Evolutionary conservation across 176 grass and related monocot genomes (phyloP).

Genomic region (Paspalum notatum): DNA sequence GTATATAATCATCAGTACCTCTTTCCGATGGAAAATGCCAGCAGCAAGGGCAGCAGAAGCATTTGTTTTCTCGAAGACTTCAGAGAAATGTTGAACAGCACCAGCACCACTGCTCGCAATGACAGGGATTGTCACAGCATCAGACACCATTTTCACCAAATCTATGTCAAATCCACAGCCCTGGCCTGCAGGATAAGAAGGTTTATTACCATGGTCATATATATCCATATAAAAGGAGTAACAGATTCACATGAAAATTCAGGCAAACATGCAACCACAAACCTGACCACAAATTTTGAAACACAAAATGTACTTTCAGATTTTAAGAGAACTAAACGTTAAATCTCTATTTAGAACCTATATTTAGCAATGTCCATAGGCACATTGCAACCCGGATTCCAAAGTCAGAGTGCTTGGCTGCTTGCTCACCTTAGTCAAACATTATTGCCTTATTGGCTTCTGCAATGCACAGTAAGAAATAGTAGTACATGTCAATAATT

Average conservation of each 20-base stretch:
- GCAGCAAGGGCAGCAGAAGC: constrained; percentile 96
- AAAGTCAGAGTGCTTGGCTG: neutral
- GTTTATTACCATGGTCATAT: constrained; percentile 19
- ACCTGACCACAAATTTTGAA: neutral
- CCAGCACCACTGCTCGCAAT: constrained; percentile 96
- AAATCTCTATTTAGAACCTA: neutral
- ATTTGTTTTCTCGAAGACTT: constrained; percentile 90
- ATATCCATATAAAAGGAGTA: neutral
- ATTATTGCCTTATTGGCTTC: neutral
- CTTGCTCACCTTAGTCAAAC: neutral
- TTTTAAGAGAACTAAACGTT: constrained; percentile 31
- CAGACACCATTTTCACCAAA: constrained; percentile 88
- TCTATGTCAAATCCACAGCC: constrained; percentile 92
- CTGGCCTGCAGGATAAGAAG: constrained; percentile 71
- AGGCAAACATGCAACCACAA: neutral
- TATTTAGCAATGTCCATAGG: neutral
- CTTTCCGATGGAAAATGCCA: constrained; percentile 95
- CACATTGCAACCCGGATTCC: neutral
- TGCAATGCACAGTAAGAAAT: neutral
- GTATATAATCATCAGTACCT: constrained; percentile 55
- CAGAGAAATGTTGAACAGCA: constrained; percentile 70
- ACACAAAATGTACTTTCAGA: neutral
- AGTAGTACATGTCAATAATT: neutral
- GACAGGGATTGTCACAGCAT: constrained; percentile 90
- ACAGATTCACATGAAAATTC: constrained; percentile 2